Base-by-base conservation (phyloP, 257 asterid species). In the Solanum virginianum region DNA sequence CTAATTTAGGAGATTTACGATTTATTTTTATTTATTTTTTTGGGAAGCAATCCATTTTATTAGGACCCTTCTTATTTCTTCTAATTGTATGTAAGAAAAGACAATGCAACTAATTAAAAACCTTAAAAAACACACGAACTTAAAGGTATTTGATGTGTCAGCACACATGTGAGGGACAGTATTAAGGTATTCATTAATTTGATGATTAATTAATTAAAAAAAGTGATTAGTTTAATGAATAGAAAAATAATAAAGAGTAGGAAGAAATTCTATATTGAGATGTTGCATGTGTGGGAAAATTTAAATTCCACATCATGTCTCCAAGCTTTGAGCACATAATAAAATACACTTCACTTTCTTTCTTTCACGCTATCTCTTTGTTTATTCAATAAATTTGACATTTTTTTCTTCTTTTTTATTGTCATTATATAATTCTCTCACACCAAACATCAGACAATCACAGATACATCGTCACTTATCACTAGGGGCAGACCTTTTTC, bases 251-350 rank as follows among this genome's bases (percentile, higher is more conserved):
- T 32, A 70, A 54, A 77, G 18, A 39, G 24, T 43, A 65, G 75
- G 87, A 89, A 43, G 90, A 89, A 87, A 90, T 89, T 85, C 71
- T 71, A 66, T 75, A 24, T 15, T 79, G 74, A 82, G 88, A 80
- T 71, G 88, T 77, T 85, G 91, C 90, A 90, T 89, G 92, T 90
- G 91, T 88, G 85, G 18, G 89, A 83, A 91, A 91, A 86, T 89
- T 88, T 77, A 82, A 85, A 77, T 85, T 88, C 36, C 91, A 86
- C 89, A 87, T 89, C 91, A 91, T 88, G 91, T 86, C 89, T 85
- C 92, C 89, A 87, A 86, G 83, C 89, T 87, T 86, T 89, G 87
- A 85, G 83, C 93, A 88, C 90, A 86, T 11, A 83, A 65, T 86
- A 70, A 84, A 87, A 81, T 88, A 87, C 82, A 70, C 80, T 85